Evolutionary conservation across 116 monocot species (phyloP), one percentile per base, ranked within the genome.

Genomic region (Papilionanthe hybrid): DNA sequence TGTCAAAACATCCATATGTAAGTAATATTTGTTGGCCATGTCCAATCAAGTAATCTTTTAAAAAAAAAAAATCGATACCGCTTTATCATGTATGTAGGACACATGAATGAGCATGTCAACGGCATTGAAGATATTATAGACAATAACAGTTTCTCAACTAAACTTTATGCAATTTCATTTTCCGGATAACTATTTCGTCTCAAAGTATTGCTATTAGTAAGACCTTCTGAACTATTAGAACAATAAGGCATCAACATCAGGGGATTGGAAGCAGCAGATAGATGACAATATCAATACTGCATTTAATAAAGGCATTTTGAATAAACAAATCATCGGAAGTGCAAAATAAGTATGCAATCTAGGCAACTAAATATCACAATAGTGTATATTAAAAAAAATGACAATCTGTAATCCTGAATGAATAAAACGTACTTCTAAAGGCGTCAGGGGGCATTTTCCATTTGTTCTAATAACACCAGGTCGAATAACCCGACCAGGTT

Each of bases 371-470:
- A 69, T 15, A 69, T 69, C 37, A 18, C 5, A 5, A 69, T 15
- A 69, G 11, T 15, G 1, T 3, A 18, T 15, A 37, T 15, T 37
- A 0, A 69, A 69, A 69, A 68, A 69, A 69, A 69, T 3, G 32
- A 37, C 13, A 23, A 7, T 15, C 15, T 32, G 17, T 69, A 32
- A 43, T 69, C 23, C 43, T 44, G 1, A 44, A 44, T 43, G 73
- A 73, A 43, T 73, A 73, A 73, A 73, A 45, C 4, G 79, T 93
- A 93, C 99, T 93, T 99, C 99, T 73, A 99, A 85, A 80, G 99
- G 99, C 75, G 93, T 99, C 27, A 99, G 92, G 73, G 99, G 99
- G 56, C 99, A 99, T 85, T 99, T 99, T 81, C 99, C 99, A 88
- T 92, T 93, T 41, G 93, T 85, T 78, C 99, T 91, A 74, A 90